Percentiles rank a stretch among this genome's conserved stretches.
Conservation (phyloP, 148 eudicot species). For the Silene uniflora region DNA sequence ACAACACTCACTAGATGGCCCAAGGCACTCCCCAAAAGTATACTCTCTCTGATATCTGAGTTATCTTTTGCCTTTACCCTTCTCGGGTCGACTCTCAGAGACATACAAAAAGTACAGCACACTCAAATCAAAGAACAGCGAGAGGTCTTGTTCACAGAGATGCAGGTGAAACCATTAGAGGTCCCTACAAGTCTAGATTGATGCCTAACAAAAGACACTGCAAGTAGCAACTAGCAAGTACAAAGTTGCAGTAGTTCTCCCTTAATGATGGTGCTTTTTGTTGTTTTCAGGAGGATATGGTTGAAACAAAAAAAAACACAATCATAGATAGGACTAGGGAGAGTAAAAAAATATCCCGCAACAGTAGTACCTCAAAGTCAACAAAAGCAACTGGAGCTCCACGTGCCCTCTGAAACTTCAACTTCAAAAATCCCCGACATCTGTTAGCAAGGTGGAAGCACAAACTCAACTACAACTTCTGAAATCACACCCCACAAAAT, state of each 20-base stretch:
- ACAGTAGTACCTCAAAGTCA: slow-evolving; percentile 58
- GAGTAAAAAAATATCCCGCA: neutral
- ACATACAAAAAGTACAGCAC: neutral
- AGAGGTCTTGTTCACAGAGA: neutral
- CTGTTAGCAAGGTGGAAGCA: slow-evolving; percentile 29
- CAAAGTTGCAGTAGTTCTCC: neutral
- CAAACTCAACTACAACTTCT: slow-evolving; percentile 5
- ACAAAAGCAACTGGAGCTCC: slow-evolving; percentile 97
- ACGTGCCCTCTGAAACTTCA: slow-evolving; percentile 80
- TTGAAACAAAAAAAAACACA: neutral
- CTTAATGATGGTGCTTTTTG: neutral
- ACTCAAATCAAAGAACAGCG: neutral
- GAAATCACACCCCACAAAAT: neutral
- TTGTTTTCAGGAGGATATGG: neutral
- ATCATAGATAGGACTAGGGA: neutral
- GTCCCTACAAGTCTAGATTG: neutral
- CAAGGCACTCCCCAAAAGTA: neutral
- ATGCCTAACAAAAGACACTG: neutral
- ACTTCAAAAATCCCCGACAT: slow-evolving; percentile 75
- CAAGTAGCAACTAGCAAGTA: neutral
- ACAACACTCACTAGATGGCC: neutral
- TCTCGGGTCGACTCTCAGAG: neutral
- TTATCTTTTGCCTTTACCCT: neutral
- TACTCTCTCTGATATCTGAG: neutral
- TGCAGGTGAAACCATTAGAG: neutral